Conservation (phyloP, 345 rosid species). For the Noccaea caerulescens region DNA sequence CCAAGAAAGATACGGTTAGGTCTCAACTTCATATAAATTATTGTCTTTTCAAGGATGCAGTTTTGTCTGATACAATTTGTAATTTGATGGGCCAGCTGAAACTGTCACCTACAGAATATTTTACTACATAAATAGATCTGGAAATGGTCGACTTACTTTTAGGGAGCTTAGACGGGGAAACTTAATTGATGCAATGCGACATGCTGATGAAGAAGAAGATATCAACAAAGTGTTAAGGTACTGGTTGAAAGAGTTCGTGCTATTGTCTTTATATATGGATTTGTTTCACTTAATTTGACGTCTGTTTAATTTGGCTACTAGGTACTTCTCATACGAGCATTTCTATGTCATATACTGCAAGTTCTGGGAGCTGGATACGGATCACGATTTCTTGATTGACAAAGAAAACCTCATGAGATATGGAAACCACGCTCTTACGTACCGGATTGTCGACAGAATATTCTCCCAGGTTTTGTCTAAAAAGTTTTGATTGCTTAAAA, state of each 20-base stretch:
- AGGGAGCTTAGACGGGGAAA: slow-evolving; percentile 93
- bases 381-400: slow-evolving; percentile 94
- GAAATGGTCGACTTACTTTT: slow-evolving; percentile 83
- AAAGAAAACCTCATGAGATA: slow-evolving; percentile 95
- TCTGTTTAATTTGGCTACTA: slow-evolving; percentile 40
- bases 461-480: slow-evolving; percentile 81
- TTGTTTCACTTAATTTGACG: slow-evolving; percentile 10
- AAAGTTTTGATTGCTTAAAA: neutral
- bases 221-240: slow-evolving; percentile 98
- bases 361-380: slow-evolving; percentile 96
- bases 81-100: slow-evolving; percentile 71
- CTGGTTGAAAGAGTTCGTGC: neutral
- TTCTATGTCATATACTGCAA: slow-evolving; percentile 98
- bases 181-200: slow-evolving; percentile 81
- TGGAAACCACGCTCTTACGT: slow-evolving; percentile 96
- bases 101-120: slow-evolving; percentile 96
- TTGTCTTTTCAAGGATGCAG: no score
- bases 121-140: slow-evolving; percentile 88
- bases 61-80: slow-evolving; percentile 24
- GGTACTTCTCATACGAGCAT: slow-evolving; percentile 97
- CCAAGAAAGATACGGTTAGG: slow-evolving; percentile 99
- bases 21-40: neutral
- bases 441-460: slow-evolving; percentile 90
- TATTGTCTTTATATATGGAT: slow-evolving; percentile 1
- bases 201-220: slow-evolving; percentile 98